phyloP scores from a whole-genome alignment of 805 yeast genomes.

The Tetrapisispora namnaoensis region DNA sequence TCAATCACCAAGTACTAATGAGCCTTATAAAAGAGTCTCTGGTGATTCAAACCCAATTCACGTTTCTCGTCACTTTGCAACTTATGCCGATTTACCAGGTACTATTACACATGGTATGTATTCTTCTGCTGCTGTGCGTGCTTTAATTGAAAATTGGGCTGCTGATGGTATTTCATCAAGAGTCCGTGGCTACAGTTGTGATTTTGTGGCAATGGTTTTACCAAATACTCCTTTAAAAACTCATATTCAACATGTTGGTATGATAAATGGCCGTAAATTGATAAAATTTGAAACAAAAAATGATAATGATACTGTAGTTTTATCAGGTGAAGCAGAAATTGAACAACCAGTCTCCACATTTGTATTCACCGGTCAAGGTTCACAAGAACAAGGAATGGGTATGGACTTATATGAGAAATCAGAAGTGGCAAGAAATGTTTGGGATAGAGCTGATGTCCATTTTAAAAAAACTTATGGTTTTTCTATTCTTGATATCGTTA shows the following conservation, averaged over 20 bases:
- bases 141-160: conserved; percentile 95
- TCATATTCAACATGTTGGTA: conserved; percentile 88
- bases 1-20: conserved; percentile 92
- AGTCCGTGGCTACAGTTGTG: conserved; percentile 87
- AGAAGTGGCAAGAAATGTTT: conserved; percentile 85
- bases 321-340: conserved; percentile 94
- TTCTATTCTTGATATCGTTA: conserved; percentile 91
- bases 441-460: conserved; percentile 97
- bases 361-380: conserved; percentile 99
- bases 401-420: conserved; percentile 92
- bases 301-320: conserved; percentile 70
- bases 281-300: conserved; percentile 84
- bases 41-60: conserved; percentile 99
- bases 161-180: conserved; percentile 94
- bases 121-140: conserved; percentile 91
- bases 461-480: conserved; percentile 91
- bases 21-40: conserved; percentile 92
- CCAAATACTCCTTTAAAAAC: conserved; percentile 89
- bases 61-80: conserved; percentile 89
- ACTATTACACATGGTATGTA: conserved; percentile 99
- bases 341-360: conserved; percentile 96
- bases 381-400: conserved; percentile 99
- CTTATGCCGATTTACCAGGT: conserved; percentile 89
- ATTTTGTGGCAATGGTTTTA: conserved; percentile 92
- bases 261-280: conserved; percentile 98